A percentile compares a stretch with the other conserved stretches of the same genome.
Conservation (phyloP, 106 monocot species). For the Dioscorea alata region DNA sequence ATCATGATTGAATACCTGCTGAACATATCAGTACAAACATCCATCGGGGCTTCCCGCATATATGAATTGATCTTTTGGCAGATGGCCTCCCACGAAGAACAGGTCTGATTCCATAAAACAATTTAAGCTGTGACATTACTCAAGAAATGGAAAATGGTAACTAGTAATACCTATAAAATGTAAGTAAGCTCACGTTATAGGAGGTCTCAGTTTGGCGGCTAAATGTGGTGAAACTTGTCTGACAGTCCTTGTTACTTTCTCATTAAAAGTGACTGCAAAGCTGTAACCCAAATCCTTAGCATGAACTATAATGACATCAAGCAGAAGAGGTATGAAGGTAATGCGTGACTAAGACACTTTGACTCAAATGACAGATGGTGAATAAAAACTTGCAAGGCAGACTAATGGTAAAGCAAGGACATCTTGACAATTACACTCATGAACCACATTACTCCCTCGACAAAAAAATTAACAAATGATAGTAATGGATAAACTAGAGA, state of each 20-base stretch:
- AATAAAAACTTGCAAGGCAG: too few relatives aligned
- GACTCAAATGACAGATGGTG: too few relatives aligned
- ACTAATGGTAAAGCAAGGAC: too few relatives aligned
- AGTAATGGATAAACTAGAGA: too few relatives aligned
- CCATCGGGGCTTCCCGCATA: conserved; percentile 93
- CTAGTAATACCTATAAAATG: not conserved
- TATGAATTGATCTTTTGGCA: conserved; percentile 76
- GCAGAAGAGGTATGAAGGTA: not conserved
- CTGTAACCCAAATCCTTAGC: conserved; percentile 20
- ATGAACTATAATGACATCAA: not conserved
- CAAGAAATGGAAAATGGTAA: not conserved
- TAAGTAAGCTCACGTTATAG: conserved; percentile 46
- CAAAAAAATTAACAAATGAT: too few relatives aligned
- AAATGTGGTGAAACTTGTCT: conserved; percentile 85
- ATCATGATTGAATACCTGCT: conserved; percentile 34
- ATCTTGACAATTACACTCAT: too few relatives aligned
- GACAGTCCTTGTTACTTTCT: conserved; percentile 75
- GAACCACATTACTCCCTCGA: too few relatives aligned
- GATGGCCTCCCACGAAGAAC: conserved; percentile 87
- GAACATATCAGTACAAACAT: conserved; percentile 86
- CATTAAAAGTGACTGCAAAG: conserved; percentile 87
- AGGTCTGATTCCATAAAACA: conserved; percentile 41
- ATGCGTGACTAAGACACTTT: not conserved
- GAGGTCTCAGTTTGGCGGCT: conserved; percentile 85
- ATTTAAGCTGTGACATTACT: not conserved